Conservation (phyloP, 1,284 basidiomycete genomes). For the Cryptococcus jaspeensis region DNA sequence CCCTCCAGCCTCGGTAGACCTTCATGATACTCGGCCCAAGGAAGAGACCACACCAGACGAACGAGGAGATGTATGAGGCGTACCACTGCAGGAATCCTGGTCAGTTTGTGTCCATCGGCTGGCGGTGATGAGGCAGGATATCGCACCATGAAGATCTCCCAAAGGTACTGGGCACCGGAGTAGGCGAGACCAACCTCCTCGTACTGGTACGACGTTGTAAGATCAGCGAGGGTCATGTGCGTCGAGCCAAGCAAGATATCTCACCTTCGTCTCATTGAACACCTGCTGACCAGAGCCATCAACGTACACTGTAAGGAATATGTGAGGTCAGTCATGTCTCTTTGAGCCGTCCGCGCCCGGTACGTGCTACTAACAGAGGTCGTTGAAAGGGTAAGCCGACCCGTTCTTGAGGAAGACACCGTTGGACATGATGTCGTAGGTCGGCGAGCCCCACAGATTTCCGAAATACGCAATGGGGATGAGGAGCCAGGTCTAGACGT, state of each 20-base stretch:
- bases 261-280: slow-evolving; percentile 18
- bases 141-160: slow-evolving; percentile 18
- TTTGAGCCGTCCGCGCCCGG: background rate
- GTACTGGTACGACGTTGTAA: background rate
- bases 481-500: slow-evolving; percentile 17
- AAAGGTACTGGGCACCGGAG: slow-evolving; percentile 21
- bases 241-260: background rate
- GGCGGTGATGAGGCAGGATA: background rate
- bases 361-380: slow-evolving; percentile 8
- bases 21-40: slow-evolving; percentile 13
- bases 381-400: slow-evolving; percentile 18
- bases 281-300: slow-evolving; percentile 7
- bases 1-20: slow-evolving; percentile 11
- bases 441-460: slow-evolving; percentile 20
- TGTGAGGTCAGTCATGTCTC: background rate
- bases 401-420: slow-evolving; percentile 22
- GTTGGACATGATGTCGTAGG: slow-evolving; percentile 24
- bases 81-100: slow-evolving; percentile 8
- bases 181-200: slow-evolving; percentile 22
- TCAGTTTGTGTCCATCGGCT: background rate
- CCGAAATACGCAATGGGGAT: slow-evolving; percentile 24
- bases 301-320: slow-evolving; percentile 5
- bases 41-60: slow-evolving; percentile 24
- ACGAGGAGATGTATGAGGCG: slow-evolving; percentile 21
- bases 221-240: no score